Evolutionary conservation across 139 green algal species (phyloP), one percentile per base, ranked within the genome.

Genomic region (Edaphochlamys debaryana): DNA sequence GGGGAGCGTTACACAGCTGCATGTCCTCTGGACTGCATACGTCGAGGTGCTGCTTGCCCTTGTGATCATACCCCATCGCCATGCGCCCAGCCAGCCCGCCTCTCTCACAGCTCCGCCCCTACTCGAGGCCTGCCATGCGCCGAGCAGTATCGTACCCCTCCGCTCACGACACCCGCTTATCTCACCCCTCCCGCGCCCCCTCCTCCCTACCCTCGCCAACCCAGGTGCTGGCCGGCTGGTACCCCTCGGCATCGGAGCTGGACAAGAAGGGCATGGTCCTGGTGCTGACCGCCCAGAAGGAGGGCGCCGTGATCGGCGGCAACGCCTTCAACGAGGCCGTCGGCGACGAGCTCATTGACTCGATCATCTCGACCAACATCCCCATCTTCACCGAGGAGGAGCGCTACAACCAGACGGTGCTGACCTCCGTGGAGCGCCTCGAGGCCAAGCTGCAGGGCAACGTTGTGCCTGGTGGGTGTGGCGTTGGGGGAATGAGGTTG

Each of bases 321-420:
- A 86, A 92, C 4, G 66, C 50, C 37, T 99, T 99, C 88, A 89
- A 95, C 66, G 82, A 87, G 72, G 90, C 93, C 2, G 78, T 99
- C 8, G 96, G 96, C n/a, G 97, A 99, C 56, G 90, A 96, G 37
- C 72, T 99, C n/a, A 90, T 99, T 13, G 98, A 99, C 77, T 92
- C 82, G 50, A 89, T 99, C 34, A 89, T 96, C 17, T 79, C 82
- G 50, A 96, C 98, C 79, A 98, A 99, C 93, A 98, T 99, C 82
- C 95, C 97, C 73, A 97, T 98, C 88, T 92, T 96, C 85, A 96
- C 96, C 0, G 95, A 95, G 78, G 90, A 98, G 87, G 96, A 98
- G 91, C 97, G 96, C 88, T 98, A 96, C 93, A 98, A 98, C 88
- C 93, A 98, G 90, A 92, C 93, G 11, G 88, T 98, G 58, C 86